Conservation (phyloP, 768 basidiomycete genomes). For the Phylloporus sp. region DNA sequence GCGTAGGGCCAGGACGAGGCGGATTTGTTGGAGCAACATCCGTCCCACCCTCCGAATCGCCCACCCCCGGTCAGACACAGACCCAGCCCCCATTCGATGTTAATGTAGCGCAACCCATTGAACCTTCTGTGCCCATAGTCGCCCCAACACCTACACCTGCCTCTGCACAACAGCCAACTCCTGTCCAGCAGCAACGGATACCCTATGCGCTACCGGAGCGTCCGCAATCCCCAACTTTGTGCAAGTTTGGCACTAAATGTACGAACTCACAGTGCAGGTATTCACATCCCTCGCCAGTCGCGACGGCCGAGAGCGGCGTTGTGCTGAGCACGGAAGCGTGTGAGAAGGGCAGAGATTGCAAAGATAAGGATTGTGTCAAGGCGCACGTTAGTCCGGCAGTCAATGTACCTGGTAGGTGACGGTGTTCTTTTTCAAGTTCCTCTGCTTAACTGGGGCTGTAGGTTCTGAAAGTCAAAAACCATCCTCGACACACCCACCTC, state of each 20-base stretch:
- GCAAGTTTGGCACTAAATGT: constrained; percentile 91
- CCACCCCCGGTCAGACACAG: constrained; percentile 16
- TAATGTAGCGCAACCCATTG: constrained; percentile 3
- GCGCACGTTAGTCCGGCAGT: constrained; percentile 88
- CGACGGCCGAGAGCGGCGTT: constrained; percentile 90
- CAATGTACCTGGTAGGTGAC: constrained; percentile 49
- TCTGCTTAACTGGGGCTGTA: constrained; percentile 16
- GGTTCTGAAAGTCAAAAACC: constrained; percentile 31
- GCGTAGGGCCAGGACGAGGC: constrained; percentile 42
- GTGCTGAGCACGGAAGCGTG: constrained; percentile 94
- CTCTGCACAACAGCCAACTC: constrained; percentile 12
- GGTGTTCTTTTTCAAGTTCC: background rate
- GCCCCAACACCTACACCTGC: constrained; percentile 27
- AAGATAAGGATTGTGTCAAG: constrained; percentile 91
- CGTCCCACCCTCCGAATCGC: constrained; percentile 16
- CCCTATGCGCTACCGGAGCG: constrained; percentile 65
- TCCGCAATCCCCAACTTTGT: constrained; percentile 83
- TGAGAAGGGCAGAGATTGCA: constrained; percentile 82
- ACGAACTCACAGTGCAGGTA: constrained; percentile 85
- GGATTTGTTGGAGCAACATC: constrained; percentile 31
- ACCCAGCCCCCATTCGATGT: constrained; percentile 16
- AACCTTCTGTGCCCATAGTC: constrained; percentile 14
- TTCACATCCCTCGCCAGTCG: constrained; percentile 96
- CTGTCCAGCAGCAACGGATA: constrained; percentile 30
- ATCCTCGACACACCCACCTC: constrained; percentile 36